Percentiles rank a stretch among this genome's conserved stretches.
Conservation (phyloP, 306 rosid species). For the Quercus alba region DNA sequence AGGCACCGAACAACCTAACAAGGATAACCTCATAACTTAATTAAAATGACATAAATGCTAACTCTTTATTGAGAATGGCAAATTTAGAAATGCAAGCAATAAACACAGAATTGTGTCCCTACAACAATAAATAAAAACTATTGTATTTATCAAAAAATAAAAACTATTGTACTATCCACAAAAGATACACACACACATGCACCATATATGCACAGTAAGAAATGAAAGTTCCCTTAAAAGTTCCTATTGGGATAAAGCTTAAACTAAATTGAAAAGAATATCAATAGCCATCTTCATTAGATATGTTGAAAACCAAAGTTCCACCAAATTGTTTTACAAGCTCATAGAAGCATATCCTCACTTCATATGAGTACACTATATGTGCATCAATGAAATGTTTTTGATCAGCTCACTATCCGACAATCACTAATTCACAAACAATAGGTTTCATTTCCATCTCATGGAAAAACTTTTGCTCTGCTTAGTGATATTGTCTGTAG, state of each 20-base stretch:
- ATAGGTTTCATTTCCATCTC: not conserved
- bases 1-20: slow-evolving; percentile 60
- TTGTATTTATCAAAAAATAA: not conserved
- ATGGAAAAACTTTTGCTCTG: not conserved
- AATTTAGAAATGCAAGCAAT: not conserved
- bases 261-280: not conserved
- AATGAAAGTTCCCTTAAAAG: not conserved
- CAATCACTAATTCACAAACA: not conserved
- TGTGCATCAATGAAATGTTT: not conserved
- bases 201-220: not conserved
- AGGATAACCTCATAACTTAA: not conserved
- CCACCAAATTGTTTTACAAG: not conserved
- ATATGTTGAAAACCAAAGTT: not conserved
- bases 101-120: not conserved
- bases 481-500: not conserved
- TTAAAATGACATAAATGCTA: not conserved
- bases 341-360: not conserved
- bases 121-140: not conserved
- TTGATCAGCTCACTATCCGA: not conserved
- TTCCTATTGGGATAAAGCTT: not conserved
- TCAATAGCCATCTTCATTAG: not conserved
- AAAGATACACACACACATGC: not conserved
- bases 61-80: not conserved
- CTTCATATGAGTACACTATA: not conserved
- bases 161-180: not conserved